Conservation (phyloP, 208 protist species). For the Acanthamoeba triangularis region DNA sequence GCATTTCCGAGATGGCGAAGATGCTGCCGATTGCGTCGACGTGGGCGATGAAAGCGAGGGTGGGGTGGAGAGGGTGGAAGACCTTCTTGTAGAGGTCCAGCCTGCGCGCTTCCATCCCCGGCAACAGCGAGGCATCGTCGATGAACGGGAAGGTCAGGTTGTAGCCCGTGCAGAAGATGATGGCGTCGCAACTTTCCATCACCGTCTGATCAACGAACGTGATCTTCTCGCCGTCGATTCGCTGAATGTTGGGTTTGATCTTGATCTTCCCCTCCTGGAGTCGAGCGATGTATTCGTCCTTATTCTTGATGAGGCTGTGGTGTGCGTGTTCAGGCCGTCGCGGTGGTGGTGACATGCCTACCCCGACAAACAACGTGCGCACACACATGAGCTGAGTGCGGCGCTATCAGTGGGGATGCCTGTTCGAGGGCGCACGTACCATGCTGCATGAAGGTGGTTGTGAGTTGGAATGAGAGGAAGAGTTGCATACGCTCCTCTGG, state of each 20-base stretch:
- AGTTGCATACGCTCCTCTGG: neutral
- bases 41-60: constrained; percentile 30
- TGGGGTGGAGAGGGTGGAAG: constrained; percentile 8
- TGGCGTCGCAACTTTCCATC: neutral
- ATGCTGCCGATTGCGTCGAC: constrained; percentile 20
- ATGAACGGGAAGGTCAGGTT: constrained; percentile 7
- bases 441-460: constrained; percentile 13
- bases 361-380: too few species aligned
- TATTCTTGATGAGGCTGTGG: constrained; percentile 10
- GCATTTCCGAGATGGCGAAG: constrained; percentile 31
- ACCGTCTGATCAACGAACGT: neutral
- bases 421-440: neutral
- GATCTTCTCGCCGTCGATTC: constrained; percentile 10
- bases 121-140: neutral
- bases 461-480: neutral
- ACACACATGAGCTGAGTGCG: too few species aligned
- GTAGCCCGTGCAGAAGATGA: constrained; percentile 54
- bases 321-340: neutral
- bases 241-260: constrained; percentile 37
- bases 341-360: constrained; percentile 5
- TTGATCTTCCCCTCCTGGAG: constrained; percentile 16
- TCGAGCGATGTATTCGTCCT: neutral
- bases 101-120: neutral
- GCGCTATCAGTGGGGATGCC: too few species aligned
- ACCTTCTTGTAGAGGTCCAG: constrained; percentile 51